Conservation (phyloP, 352 stramenopile species). For the Phytophthora palmivora region DNA sequence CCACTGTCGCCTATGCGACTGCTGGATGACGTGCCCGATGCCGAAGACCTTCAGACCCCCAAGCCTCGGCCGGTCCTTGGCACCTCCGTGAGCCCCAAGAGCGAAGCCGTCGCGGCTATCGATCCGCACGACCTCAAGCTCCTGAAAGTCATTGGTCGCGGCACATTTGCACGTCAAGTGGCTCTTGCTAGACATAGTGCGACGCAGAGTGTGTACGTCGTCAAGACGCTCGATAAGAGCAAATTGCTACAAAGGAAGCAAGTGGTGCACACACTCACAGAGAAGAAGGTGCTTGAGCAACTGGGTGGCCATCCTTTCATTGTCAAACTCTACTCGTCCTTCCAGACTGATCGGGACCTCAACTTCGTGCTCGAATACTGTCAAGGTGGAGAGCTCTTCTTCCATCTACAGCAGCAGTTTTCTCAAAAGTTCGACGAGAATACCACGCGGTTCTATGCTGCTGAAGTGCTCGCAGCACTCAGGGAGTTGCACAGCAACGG, state of each 20-base stretch:
- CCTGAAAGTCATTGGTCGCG: conserved; percentile 87
- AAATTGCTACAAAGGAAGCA: conserved; percentile 80
- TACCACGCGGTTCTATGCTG: conserved; percentile 77
- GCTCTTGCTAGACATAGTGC: conserved; percentile 65
- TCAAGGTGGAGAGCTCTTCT: conserved; percentile 86
- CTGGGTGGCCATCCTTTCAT: conserved; percentile 81
- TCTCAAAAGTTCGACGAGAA: conserved; percentile 73
- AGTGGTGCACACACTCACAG: conserved; percentile 77
- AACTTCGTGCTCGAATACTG: conserved; percentile 90
- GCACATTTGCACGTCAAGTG: conserved; percentile 86
- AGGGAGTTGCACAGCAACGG: conserved; percentile 51
- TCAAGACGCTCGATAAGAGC: conserved; percentile 87
- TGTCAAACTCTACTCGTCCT: conserved; percentile 72
- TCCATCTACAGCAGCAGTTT: conserved; percentile 82
- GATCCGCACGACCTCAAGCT: conserved; percentile 76
- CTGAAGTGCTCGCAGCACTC: conserved; percentile 70
- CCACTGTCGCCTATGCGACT: conserved; percentile 31
- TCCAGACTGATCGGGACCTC: conserved; percentile 80
- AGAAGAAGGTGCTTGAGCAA: conserved; percentile 79
- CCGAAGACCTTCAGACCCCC: conserved; percentile 42
- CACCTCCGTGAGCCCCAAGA: conserved; percentile 26
- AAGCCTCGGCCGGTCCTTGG: not conserved
- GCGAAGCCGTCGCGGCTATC: conserved; percentile 30
- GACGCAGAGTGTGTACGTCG: conserved; percentile 69
- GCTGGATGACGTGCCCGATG: conserved; percentile 28